These are phyloP conservation scores for Monilinia fructicola DNA, from an alignment of 2,329 filamentous ascomycete genomes.

Conservation along the genomic window DNA sequence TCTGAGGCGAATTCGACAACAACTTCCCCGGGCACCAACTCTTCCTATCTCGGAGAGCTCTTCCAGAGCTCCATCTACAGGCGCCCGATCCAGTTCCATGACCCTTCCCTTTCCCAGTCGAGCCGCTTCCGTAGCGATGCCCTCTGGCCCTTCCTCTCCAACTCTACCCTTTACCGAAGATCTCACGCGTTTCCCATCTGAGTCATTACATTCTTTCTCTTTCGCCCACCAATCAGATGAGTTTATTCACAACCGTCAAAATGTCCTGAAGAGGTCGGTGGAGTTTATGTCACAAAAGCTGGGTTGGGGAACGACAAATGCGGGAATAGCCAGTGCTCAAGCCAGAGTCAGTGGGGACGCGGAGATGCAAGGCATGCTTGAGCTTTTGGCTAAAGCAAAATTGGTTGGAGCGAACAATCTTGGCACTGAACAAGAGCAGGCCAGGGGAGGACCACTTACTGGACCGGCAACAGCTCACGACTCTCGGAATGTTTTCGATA, in stretches of 20 bases:
- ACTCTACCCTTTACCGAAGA: conserved; percentile 76
- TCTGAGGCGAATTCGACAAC: conserved; percentile 89
- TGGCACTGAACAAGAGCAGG: conserved; percentile 47
- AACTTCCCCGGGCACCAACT: conserved; percentile 67
- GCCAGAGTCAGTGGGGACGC: conserved; percentile 78
- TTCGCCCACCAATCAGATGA: conserved; percentile 96
- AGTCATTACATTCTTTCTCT: conserved; percentile 96
- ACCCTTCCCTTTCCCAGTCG: conserved; percentile 56
- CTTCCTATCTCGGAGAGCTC: conserved; percentile 64
- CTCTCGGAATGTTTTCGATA: conserved; percentile 79
- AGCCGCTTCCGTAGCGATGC: conserved; percentile 33
- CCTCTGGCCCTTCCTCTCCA: conserved; percentile 67
- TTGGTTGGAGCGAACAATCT: conserved; percentile 69
- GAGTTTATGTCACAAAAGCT: conserved; percentile 91
- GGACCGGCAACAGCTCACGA: conserved; percentile 72
- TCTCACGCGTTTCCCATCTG: conserved; percentile 85
- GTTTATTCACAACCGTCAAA: conserved; percentile 85
- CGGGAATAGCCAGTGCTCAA: conserved; percentile 78
- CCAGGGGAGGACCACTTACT: conserved; percentile 65
- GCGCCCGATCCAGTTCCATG: conserved; percentile 69
- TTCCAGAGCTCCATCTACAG: conserved; percentile 58
- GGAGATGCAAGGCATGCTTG: conserved; percentile 87
- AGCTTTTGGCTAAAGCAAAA: conserved; percentile 79
- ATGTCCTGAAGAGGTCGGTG: conserved; percentile 86
- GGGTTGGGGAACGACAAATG: conserved; percentile 70